phyloP scores from a whole-genome alignment of 2,329 filamentous ascomycete species.

The Trichoderma sp. region DNA sequence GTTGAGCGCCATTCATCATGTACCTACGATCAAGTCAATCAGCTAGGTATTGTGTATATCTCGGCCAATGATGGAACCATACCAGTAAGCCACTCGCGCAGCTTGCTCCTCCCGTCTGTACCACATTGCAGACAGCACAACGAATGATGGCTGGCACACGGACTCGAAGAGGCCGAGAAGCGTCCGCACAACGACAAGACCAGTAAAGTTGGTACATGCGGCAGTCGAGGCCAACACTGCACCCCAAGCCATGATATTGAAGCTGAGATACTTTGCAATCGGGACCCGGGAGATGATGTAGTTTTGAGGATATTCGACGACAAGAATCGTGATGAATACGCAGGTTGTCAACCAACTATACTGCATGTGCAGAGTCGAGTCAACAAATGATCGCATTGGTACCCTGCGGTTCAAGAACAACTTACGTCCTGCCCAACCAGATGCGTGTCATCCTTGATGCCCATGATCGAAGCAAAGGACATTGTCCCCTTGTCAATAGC shows the following conservation, averaged over 20 bases:
- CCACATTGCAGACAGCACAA: constrained; percentile 20
- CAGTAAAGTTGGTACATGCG: constrained; percentile 9
- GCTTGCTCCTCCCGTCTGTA: constrained; percentile 21
- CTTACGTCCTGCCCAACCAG: constrained; percentile 15
- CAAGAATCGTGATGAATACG: constrained; percentile 15
- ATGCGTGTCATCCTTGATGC: constrained; percentile 6
- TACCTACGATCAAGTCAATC: background rate
- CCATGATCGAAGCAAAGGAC: constrained; percentile 23
- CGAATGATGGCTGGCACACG: constrained; percentile 18
- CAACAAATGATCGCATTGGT: background rate
- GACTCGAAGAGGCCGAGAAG: constrained; percentile 21
- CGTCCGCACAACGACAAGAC: constrained; percentile 1
- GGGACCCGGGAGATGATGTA: constrained; percentile 10
- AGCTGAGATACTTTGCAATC: constrained; percentile 19
- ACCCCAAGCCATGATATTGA: constrained; percentile 21
- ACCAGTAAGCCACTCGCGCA: constrained; percentile 17
- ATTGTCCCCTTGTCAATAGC: constrained; percentile 22
- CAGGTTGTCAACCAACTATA: constrained; percentile 21
- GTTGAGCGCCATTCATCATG: constrained; percentile 24
- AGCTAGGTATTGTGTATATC: background rate
- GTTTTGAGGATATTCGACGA: constrained; percentile 24
- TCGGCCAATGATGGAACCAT: background rate
- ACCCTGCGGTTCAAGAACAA: background rate
- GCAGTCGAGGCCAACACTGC: constrained; percentile 15
- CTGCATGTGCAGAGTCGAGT: background rate